A percentile compares a stretch with the other conserved stretches of the same genome.
phyloP scores from a whole-genome alignment of 371 early-diverging fungal species.

The Mucor saturninus region DNA sequence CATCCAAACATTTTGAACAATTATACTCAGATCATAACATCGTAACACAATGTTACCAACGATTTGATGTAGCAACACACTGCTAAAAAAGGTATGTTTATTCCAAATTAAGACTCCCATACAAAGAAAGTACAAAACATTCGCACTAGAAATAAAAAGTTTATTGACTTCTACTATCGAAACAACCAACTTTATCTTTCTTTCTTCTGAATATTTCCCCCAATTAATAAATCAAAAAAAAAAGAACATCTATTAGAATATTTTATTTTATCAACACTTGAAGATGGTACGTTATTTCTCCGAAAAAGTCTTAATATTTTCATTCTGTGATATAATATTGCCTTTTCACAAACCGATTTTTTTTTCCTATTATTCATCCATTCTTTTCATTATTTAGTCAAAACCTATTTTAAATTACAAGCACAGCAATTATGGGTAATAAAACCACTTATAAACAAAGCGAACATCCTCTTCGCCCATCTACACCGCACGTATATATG shows the following conservation, averaged over 20 bases:
- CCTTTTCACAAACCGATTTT: background rate
- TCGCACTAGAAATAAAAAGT: constrained; percentile 1
- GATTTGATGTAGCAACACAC: constrained; percentile 8
- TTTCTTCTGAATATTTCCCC: constrained; percentile 2
- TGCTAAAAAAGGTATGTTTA: constrained; percentile 18
- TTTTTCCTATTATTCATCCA: background rate
- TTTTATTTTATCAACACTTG: no score
- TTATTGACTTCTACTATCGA: background rate
- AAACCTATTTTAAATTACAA: constrained; percentile 9
- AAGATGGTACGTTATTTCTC: constrained; percentile 26
- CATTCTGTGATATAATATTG: background rate
- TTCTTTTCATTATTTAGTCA: background rate
- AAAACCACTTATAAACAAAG: constrained; percentile 17
- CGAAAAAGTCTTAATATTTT: background rate
- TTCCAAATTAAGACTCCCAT: constrained; percentile 16
- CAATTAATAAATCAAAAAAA: background rate
- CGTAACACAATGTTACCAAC: background rate
- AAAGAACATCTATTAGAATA: background rate
- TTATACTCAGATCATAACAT: no score
- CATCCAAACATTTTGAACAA: no score
- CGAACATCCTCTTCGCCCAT: constrained; percentile 9
- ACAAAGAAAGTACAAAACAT: constrained; percentile 19
- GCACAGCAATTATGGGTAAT: constrained; percentile 26
- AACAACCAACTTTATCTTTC: constrained; percentile 5
- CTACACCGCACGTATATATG: constrained; percentile 13